A percentile compares a stretch with the other conserved stretches of the same genome.
Conservation (phyloP, 1,284 basidiomycete genomes). For the Boletus austroedulis region DNA sequence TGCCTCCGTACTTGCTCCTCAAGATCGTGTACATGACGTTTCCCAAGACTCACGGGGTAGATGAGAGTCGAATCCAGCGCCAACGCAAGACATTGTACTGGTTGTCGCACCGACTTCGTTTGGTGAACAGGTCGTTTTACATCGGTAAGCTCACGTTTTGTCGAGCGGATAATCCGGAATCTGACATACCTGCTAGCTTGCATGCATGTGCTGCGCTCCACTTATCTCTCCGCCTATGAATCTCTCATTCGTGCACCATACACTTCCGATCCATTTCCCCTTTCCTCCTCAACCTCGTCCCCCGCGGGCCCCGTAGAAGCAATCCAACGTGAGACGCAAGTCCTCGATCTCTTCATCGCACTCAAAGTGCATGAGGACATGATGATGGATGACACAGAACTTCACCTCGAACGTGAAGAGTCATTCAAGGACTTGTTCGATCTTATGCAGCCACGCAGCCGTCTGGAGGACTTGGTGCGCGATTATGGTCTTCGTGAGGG, state of each 20-base stretch:
- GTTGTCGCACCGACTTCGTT: conserved; percentile 58
- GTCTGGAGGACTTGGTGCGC: conserved; percentile 69
- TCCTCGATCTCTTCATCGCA: conserved; percentile 74
- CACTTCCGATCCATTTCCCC: conserved; percentile 73
- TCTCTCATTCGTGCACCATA: conserved; percentile 61
- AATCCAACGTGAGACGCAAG: conserved; percentile 63
- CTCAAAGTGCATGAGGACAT: conserved; percentile 76
- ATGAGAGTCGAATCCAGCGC: conserved; percentile 43
- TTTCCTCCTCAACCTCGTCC: conserved; percentile 31
- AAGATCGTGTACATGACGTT: conserved; percentile 63
- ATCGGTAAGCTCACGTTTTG: conserved; percentile 45
- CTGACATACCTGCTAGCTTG: conserved; percentile 46
- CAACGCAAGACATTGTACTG: conserved; percentile 68
- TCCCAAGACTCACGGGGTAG: conserved; percentile 40
- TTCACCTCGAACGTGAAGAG: conserved; percentile 71
- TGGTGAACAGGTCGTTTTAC: conserved; percentile 65
- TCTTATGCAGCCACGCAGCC: conserved; percentile 64
- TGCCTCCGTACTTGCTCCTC: conserved; percentile 59
- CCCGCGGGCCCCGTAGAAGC: conserved; percentile 23
- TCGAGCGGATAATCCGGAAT: neutral
- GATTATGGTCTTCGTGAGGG: conserved; percentile 56
- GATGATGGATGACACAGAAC: conserved; percentile 63
- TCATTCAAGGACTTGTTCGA: conserved; percentile 74
- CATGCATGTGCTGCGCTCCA: conserved; percentile 75
- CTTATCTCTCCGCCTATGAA: conserved; percentile 65